phyloP scores from a whole-genome alignment of 768 basidiomycete genomes.

The Lentinula aciculospora region DNA sequence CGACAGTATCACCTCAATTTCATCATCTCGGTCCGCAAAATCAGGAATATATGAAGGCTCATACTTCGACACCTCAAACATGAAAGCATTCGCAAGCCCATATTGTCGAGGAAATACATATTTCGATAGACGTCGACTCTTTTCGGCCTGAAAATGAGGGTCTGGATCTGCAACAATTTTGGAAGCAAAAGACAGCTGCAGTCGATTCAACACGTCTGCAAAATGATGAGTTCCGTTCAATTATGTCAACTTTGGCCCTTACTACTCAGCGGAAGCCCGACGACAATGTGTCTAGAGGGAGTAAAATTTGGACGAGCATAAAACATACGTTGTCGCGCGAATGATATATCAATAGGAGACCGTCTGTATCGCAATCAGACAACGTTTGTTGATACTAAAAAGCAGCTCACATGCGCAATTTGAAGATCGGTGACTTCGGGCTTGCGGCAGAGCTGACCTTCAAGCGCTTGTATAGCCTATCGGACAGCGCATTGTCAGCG shows the following conservation, averaged over 20 bases:
- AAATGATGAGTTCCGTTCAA: not conserved
- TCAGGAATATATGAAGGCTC: constrained; percentile 36
- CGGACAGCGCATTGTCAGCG: not conserved
- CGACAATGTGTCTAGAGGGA: constrained; percentile 41
- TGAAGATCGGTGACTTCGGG: not conserved
- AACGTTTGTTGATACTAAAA: not conserved
- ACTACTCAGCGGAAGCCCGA: constrained; percentile 72
- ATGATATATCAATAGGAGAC: constrained; percentile 43
- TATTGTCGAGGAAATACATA: constrained; percentile 85
- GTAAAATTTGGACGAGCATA: constrained; percentile 56
- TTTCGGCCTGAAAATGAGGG: constrained; percentile 29
- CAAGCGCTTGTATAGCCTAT: not conserved
- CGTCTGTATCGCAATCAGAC: not conserved
- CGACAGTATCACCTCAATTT: constrained; percentile 52
- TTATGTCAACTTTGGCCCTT: constrained; percentile 13
- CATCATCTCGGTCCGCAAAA: constrained; percentile 56
- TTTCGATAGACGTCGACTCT: constrained; percentile 66
- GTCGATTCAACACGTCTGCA: constrained; percentile 62
- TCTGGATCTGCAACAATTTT: constrained; percentile 14
- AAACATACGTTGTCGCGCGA: constrained; percentile 57
- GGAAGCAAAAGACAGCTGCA: constrained; percentile 29
- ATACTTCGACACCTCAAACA: constrained; percentile 16
- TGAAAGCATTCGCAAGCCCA: constrained; percentile 57
- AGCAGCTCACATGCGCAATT: not conserved
- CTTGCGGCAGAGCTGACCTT: not conserved